Evolutionary conservation across 345 rosid genomes (phyloP).

Genomic region (Brassica incana): DNA sequence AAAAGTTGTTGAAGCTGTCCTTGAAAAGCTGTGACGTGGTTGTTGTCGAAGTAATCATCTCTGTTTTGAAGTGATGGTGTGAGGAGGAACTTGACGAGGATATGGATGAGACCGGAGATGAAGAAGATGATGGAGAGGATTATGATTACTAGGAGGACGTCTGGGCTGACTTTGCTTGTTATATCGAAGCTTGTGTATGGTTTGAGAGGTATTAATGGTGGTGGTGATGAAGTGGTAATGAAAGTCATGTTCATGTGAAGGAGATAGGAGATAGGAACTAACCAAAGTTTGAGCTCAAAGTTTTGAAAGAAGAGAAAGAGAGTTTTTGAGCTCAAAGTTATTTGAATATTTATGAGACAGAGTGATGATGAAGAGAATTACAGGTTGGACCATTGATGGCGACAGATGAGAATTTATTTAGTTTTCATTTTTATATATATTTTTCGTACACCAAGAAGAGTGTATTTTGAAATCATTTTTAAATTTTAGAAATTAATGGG

Average conservation of each 20-base stretch:
- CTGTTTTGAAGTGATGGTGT: constrained; percentile 60
- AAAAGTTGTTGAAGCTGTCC: constrained; percentile 95
- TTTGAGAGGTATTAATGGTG: constrained; percentile 5
- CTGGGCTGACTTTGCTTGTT: constrained; percentile 66
- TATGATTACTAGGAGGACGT: constrained; percentile 66
- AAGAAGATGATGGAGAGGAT: constrained; percentile 87
- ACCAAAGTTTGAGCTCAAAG: constrained; percentile 8
- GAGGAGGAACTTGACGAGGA: constrained; percentile 71
- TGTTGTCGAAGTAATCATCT: constrained; percentile 50
- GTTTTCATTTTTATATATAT: neutral
- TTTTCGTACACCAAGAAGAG: constrained; percentile 8
- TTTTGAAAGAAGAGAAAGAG: constrained; percentile 16
- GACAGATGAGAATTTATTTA: constrained; percentile 27
- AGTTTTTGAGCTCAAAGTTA: constrained; percentile 16
- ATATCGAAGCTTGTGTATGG: constrained; percentile 50
- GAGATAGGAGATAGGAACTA: neutral
- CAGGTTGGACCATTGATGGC: constrained; percentile 41
- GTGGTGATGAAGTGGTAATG: constrained; percentile 20
- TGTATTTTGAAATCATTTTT: constrained; percentile 8
- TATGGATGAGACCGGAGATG: constrained; percentile 82
- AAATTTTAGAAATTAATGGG: constrained; percentile 15
- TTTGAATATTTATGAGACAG: constrained; percentile 27
- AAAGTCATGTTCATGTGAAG: constrained; percentile 17
- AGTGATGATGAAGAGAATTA: constrained; percentile 38
- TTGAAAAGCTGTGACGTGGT: constrained; percentile 71